A percentile compares a stretch with the other conserved stretches of the same genome.
phyloP scores from a whole-genome alignment of 495 filamentous ascomycete species.

The Lepraria neglecta region DNA sequence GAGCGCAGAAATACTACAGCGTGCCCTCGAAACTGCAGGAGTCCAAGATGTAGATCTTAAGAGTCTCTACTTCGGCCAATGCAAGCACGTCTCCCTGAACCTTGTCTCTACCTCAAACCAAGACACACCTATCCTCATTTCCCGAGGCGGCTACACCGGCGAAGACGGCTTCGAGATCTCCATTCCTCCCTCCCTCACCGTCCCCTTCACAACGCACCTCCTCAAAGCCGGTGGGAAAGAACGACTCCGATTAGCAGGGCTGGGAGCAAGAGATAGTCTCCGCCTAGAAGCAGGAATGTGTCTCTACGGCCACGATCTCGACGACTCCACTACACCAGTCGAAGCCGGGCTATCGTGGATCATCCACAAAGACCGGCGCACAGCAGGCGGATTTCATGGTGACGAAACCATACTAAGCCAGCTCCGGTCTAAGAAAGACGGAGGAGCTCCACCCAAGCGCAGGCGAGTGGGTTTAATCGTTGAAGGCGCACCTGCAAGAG shows the following conservation, averaged over 20 bases:
- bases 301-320: conserved; percentile 94
- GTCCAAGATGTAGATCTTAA: conserved; percentile 50
- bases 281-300: conserved; percentile 96
- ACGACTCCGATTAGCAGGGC: conserved; percentile 68
- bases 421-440: conserved; percentile 62
- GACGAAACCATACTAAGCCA: conserved; percentile 64
- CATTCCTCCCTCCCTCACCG: conserved; percentile 48
- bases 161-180: conserved; percentile 98
- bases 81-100: conserved; percentile 45
- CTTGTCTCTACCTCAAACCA: conserved; percentile 30
- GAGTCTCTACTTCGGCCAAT: conserved; percentile 74
- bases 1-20: conserved; percentile 57
- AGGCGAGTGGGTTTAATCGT: conserved; percentile 77
- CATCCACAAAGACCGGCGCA: conserved; percentile 68
- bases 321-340: conserved; percentile 81
- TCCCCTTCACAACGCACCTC: conserved; percentile 53
- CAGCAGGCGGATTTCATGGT: conserved; percentile 65
- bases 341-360: conserved; percentile 81
- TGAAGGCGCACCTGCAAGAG: conserved; percentile 81
- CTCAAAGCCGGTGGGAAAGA: conserved; percentile 55
- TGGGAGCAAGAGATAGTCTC: conserved; percentile 86
- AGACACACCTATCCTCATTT: conserved; percentile 58
- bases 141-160: conserved; percentile 88
- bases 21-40: conserved; percentile 43
- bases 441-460: conserved; percentile 57